Percentiles rank a stretch among this genome's conserved stretches.
These are phyloP conservation scores for Eryngium alpinum DNA, from an alignment of 140 eudicot species.

Conservation along the genomic window DNA sequence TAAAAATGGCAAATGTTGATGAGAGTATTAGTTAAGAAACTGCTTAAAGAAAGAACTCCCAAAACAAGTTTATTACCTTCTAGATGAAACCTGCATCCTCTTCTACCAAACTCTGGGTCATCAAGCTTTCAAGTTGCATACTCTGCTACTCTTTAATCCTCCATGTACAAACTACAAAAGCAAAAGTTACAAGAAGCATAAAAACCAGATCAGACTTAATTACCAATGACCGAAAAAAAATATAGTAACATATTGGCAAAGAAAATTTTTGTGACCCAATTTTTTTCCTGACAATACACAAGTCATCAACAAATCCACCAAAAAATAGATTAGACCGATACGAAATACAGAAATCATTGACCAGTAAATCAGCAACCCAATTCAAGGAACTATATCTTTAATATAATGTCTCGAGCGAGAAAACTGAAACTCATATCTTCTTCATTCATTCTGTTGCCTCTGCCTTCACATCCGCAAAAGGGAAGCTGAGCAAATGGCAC, in stretches of 20 bases:
- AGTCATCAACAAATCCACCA: conserved; percentile 18
- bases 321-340: conserved; percentile 28
- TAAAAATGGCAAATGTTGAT: background rate
- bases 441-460: conserved; percentile 39
- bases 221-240: background rate
- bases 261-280: too few species aligned
- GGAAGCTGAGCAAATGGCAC: conserved; percentile 55
- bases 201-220: background rate
- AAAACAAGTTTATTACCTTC: conserved; percentile 44
- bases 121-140: conserved; percentile 82
- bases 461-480: conserved; percentile 34
- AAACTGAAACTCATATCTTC: conserved; percentile 32
- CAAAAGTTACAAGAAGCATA: conserved; percentile 41
- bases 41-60: background rate
- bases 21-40: background rate
- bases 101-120: conserved; percentile 72
- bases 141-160: conserved; percentile 83
- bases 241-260: too few species aligned
- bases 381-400: conserved; percentile 64
- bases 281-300: too few species aligned
- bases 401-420: conserved; percentile 49
- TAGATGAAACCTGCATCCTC: conserved; percentile 82
- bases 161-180: conserved; percentile 82
- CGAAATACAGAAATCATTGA: conserved; percentile 36
- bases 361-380: conserved; percentile 67